Conservation (phyloP, 2,329 filamentous ascomycete species). For the Arthrobotrys musiformis region DNA sequence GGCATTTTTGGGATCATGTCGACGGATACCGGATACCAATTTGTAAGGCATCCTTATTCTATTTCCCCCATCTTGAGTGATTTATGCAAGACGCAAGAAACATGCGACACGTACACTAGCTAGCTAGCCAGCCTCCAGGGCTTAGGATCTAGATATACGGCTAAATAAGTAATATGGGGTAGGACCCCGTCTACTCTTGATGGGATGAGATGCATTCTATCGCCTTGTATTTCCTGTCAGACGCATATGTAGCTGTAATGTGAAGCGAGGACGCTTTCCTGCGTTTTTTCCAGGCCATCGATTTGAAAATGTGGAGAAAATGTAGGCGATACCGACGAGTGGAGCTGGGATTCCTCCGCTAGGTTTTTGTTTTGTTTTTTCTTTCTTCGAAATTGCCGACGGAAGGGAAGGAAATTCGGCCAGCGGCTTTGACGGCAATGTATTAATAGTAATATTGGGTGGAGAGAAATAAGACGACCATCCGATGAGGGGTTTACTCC, state of each 20-base stretch:
- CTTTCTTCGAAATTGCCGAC: constrained; percentile 7
- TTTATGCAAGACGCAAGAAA: constrained; percentile 54
- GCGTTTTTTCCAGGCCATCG: not conserved
- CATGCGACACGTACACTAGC: too few relatives aligned
- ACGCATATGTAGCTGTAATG: not conserved
- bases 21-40: too few relatives aligned
- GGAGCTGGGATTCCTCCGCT: not conserved
- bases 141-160: constrained; percentile 30
- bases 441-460: constrained; percentile 41
- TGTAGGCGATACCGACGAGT: constrained; percentile 9
- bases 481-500: constrained; percentile 11
- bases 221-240: constrained; percentile 25
- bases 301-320: constrained; percentile 20
- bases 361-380: not conserved
- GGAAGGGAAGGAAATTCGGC: not conserved
- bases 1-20: not conserved
- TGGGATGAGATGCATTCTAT: constrained; percentile 32
- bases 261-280: constrained; percentile 23
- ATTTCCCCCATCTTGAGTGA: constrained; percentile 27
- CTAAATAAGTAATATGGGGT: constrained; percentile 27
- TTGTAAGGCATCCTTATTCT: not conserved
- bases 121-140: constrained; percentile 20
- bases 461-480: constrained; percentile 15
- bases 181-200: not conserved
- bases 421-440: constrained; percentile 9